Evolutionary conservation across 2,329 filamentous ascomycete genomes (phyloP), one percentile per base, ranked within the genome.

Genomic region (Mycosphaerella sp.): DNA sequence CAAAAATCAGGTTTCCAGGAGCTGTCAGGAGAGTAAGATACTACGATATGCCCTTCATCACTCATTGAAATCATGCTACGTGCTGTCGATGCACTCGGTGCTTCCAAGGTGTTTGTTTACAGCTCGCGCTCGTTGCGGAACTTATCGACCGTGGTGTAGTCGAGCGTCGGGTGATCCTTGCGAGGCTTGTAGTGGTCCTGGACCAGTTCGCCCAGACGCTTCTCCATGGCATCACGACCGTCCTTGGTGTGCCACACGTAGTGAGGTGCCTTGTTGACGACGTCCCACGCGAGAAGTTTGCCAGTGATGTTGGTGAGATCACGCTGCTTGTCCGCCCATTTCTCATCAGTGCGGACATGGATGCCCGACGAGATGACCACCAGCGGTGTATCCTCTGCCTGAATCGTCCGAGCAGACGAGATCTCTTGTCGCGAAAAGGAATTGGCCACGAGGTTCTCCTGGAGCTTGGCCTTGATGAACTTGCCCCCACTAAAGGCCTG

Each of bases 381-480:
- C 39, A 97, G 73, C 6, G 89, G 86, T 11, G 86, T 87, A 54
- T 87, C 77, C n/a, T 78, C 77, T 54, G 80, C 79, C 72, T 95
- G 89, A 50, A 97, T 93, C 45, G 85, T 84, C 21, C 86, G 78
- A 54, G 89, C 89, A 55, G 84, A 87, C 43, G 79, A 76, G 14
- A 95, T 83, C 66, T 98, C 93, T 34, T 87, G 87, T 69, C 84
- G 86, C 11, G 89, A 89, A 62, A 97, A 82, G 0, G 87, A 89
- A 60, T 84, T 81, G 0, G 91, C 91, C 32, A 96, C 89, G 1
- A 97, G 78, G 60, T 86, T 92, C 74, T 98, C 93, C 72, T 98
- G 93, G 53, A 98, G 77, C 72, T 91, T 88, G 4, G 90, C 87
- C 69, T 95, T 95, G 70, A 96, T 85, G 69, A 82, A 85, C 69